These are phyloP conservation scores for Aureobasidium sp. DNA, from an alignment of 2,329 filamentous ascomycete genomes.

Conservation along the genomic window DNA sequence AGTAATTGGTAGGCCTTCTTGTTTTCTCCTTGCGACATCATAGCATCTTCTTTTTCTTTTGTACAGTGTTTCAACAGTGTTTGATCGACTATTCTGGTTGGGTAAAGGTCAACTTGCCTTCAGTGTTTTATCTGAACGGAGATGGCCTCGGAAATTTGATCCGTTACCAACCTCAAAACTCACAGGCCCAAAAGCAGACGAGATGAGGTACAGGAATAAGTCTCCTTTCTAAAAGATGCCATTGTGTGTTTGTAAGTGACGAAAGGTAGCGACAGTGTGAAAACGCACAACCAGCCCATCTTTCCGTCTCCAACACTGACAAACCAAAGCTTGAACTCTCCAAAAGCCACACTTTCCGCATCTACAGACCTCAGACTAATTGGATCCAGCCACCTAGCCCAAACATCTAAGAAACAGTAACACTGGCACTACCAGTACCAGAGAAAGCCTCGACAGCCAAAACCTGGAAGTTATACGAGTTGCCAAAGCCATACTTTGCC, in stretches of 20 bases:
- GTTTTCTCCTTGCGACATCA: not conserved
- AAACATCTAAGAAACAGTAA: constrained; percentile 19
- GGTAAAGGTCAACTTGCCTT: too few relatives aligned
- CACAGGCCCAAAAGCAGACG: too few relatives aligned
- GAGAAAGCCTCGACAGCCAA: constrained; percentile 22
- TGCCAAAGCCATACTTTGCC: constrained; percentile 21
- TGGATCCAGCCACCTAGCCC: not conserved
- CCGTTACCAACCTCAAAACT: too few relatives aligned
- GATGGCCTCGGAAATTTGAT: too few relatives aligned
- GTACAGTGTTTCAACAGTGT: not conserved
- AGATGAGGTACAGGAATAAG: too few relatives aligned
- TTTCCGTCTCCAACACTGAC: not conserved
- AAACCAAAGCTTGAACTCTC: too few relatives aligned
- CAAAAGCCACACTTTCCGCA: not conserved
- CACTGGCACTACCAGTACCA: constrained; percentile 19
- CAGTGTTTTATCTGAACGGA: too few relatives aligned
- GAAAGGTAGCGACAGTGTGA: too few relatives aligned
- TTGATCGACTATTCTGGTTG: too few relatives aligned
- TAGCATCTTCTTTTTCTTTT: not conserved
- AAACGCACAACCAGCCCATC: not conserved
- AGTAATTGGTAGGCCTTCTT: not conserved
- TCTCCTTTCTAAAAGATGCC: too few relatives aligned
- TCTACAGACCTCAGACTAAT: not conserved
- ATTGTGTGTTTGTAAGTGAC: too few relatives aligned
- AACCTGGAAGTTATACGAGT: constrained; percentile 28